Base-by-base conservation (phyloP, 352 stramenopile genomes). In the Discostella stelligera region DNA sequence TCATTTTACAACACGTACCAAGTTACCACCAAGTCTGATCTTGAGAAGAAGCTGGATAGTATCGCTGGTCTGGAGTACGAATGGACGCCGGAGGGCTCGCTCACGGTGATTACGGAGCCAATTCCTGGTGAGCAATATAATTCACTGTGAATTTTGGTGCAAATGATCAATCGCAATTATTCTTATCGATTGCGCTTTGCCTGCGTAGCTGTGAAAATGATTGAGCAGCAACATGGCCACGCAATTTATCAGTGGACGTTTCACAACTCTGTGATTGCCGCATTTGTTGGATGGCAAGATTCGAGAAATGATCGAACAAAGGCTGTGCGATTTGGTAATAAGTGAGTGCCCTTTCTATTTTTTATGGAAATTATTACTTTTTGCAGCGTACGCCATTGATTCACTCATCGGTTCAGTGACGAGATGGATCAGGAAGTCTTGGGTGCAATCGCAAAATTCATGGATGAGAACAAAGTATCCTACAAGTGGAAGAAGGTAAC, bases 1-100 rank as follows among this genome's bases (percentile, higher is more conserved):
- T 88, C 77, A 0, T 93, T 88, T 70, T 82, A 89, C 46, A 88
- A 88, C 54, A 82, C 77, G 11, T 94, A 92, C 52, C 60, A 84
- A 62, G 80, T 85, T 20, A 60, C 66, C 11, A 79, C 66, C 39
- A 65, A 73, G 21, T n/a, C 52, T 8, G 74, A 88, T 59, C 48
- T 89, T 10, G 87, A 93, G 64, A 69, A 49, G 20, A 87, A 85
- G 56, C 77, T 93, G 18, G 59, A 73, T 20, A 44, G 67, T 3
- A 87, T 89, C 63, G 20, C 59, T 52, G 85, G 84, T 59, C 82
- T 86, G 58, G 71, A 85, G 41, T 93, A 84, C 32, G 55, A 87
- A 62, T 93, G 87, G 87, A 61, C 80, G 20, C 48, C 63, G 27
- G 75, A 90, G 53, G 85, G 78, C 8, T 83, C 66, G 14, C 74